phyloP scores from a whole-genome alignment of 2,329 filamentous ascomycete genomes.

The Septoria linicola region DNA sequence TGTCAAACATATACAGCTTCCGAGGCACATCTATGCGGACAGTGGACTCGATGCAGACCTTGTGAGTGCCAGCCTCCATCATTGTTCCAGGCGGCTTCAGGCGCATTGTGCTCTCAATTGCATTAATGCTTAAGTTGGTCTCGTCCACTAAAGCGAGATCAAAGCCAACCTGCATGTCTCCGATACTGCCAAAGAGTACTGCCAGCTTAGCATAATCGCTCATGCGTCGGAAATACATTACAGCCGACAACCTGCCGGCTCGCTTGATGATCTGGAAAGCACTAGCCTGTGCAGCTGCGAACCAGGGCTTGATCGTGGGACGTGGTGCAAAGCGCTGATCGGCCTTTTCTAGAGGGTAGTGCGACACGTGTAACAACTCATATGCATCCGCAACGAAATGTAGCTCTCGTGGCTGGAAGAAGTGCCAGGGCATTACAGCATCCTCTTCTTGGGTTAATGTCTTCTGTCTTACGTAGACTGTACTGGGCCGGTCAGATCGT shows the following conservation, averaged over 20 bases:
- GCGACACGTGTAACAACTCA: slow-evolving; percentile 4
- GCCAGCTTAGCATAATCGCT: slow-evolving; percentile 12
- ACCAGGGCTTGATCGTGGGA: slow-evolving; percentile 8
- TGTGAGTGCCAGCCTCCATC: slow-evolving; percentile 10
- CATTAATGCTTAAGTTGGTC: slow-evolving; percentile 3
- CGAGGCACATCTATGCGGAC: slow-evolving; percentile 4
- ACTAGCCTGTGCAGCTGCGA: slow-evolving; percentile 10
- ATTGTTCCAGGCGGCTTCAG: slow-evolving; percentile 4
- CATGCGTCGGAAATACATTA: slow-evolving; percentile 14
- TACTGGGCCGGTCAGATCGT: slow-evolving; percentile 25
- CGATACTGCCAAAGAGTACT: slow-evolving; percentile 19
- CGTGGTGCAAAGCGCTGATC: slow-evolving; percentile 12
- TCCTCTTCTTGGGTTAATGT: neutral
- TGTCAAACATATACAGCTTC: slow-evolving; percentile 5
- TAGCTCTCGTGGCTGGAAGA: slow-evolving; percentile 15
- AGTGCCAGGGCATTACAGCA: slow-evolving; percentile 19
- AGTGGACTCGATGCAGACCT: slow-evolving; percentile 1
- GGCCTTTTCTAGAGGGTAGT: neutral
- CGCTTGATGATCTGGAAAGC: slow-evolving; percentile 20
- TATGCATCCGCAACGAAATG: slow-evolving; percentile 7
- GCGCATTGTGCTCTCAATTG: slow-evolving; percentile 1
- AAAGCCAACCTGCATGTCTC: slow-evolving; percentile 21
- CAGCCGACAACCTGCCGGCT: slow-evolving; percentile 15
- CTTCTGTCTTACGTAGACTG: slow-evolving; percentile 35
- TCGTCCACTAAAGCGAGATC: neutral